Conservation (phyloP, 768 basidiomycete species). For the Tulasnella sp. region DNA sequence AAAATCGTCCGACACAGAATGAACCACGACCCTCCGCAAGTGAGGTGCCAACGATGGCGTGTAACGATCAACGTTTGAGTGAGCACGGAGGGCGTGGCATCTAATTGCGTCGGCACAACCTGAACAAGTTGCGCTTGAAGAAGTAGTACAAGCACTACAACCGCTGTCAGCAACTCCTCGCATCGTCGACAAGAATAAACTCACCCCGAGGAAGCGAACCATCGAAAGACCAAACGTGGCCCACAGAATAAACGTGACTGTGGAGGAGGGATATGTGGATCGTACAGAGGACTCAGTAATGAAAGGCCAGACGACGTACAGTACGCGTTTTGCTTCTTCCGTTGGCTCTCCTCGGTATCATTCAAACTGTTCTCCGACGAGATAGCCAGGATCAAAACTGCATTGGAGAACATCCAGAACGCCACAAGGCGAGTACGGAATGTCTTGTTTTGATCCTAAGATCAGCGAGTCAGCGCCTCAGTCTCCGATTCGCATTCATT, state of each 20-base stretch:
- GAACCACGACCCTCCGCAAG: too few species aligned
- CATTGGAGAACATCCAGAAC: slow-evolving; percentile 68
- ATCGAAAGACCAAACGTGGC: slow-evolving; percentile 62
- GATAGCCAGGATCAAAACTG: slow-evolving; percentile 56
- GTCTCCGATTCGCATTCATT: not conserved
- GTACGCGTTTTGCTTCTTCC: slow-evolving; percentile 33
- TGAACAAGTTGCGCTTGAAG: slow-evolving; percentile 72
- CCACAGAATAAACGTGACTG: slow-evolving; percentile 63
- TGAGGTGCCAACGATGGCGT: too few species aligned
- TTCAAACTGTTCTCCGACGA: slow-evolving; percentile 44
- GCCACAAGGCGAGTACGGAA: slow-evolving; percentile 84
- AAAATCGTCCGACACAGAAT: too few species aligned
- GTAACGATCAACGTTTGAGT: too few species aligned
- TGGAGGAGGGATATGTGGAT: slow-evolving; percentile 43
- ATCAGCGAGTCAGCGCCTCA: not conserved
- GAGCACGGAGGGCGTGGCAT: not conserved
- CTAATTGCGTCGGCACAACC: slow-evolving; percentile 65
- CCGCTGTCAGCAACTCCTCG: not conserved
- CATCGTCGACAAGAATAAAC: slow-evolving; percentile 24
- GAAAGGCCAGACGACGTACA: slow-evolving; percentile 16
- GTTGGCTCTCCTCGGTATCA: slow-evolving; percentile 34
- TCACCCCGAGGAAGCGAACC: slow-evolving; percentile 63
- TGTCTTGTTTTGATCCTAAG: slow-evolving; percentile 67
- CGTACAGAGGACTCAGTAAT: slow-evolving; percentile 20
- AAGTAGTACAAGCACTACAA: slow-evolving; percentile 67